These are phyloP conservation scores for Geranium incanum DNA, from an alignment of 441 rosid species.

Conservation along the genomic window DNA sequence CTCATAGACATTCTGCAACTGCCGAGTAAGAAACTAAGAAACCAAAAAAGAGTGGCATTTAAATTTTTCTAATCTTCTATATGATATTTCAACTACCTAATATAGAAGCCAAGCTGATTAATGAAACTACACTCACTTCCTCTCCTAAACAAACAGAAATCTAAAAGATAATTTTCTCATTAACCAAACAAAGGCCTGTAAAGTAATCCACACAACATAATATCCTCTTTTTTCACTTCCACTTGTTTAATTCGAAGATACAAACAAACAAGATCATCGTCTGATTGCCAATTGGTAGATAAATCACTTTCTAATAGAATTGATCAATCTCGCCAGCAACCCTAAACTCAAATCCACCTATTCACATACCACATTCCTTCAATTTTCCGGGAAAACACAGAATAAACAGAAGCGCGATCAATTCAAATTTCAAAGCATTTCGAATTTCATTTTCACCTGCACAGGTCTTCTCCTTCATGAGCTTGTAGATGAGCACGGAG, in stretches of 20 bases:
- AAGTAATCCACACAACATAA: background rate
- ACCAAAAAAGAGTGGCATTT: too few relatives aligned
- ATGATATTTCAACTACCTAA: background rate
- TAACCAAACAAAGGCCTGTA: background rate
- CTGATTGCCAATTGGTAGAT: background rate
- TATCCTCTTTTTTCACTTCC: background rate
- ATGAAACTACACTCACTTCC: background rate
- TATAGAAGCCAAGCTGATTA: background rate
- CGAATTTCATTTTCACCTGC: slow-evolving; percentile 47
- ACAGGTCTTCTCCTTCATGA: slow-evolving; percentile 90
- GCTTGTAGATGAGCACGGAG: slow-evolving; percentile 84
- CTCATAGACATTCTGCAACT: background rate
- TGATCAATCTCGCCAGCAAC: background rate
- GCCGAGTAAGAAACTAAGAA: background rate
- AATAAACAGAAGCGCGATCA: background rate
- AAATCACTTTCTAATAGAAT: background rate
- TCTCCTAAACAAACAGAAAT: background rate
- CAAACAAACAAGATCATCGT: background rate
- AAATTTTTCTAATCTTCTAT: background rate
- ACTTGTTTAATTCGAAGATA: background rate
- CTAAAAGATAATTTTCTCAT: background rate
- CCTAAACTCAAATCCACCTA: background rate
- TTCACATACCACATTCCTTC: background rate
- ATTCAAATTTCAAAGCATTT: too few relatives aligned
- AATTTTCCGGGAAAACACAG: background rate